phyloP scores from a whole-genome alignment of 192 early-diverging fungal species.

The Backusella westeae region DNA sequence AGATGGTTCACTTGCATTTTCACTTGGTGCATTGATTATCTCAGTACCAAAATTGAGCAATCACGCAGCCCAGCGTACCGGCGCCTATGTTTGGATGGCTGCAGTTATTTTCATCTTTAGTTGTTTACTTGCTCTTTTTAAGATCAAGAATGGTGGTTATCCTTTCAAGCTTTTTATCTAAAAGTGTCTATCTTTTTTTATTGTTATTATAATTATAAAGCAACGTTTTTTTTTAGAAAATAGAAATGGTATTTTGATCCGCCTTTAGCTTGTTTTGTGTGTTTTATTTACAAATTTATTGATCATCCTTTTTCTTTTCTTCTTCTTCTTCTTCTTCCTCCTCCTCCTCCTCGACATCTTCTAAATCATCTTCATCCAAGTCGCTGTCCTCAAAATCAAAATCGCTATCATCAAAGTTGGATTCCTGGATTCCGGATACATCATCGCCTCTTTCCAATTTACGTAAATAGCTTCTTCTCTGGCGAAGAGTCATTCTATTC shows the following conservation, averaged over 20 bases:
- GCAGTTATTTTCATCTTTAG: slow-evolving; percentile 67
- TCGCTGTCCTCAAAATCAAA: slow-evolving; percentile 47
- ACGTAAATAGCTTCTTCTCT: slow-evolving; percentile 77
- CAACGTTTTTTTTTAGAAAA: not conserved
- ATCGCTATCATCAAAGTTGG: slow-evolving; percentile 44
- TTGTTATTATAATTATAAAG: too few species aligned
- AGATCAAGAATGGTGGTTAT: slow-evolving; percentile 68
- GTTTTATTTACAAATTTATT: slow-evolving; percentile 1
- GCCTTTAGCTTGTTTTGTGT: not conserved
- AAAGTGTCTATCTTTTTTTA: not conserved
- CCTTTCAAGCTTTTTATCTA: slow-evolving; percentile 60
- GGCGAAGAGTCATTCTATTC: slow-evolving; percentile 73
- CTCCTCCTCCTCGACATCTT: not conserved
- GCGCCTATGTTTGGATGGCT: slow-evolving; percentile 53
- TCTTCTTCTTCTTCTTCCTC: not conserved
- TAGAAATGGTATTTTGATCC: not conserved
- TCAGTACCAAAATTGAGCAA: slow-evolving; percentile 54
- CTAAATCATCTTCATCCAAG: slow-evolving; percentile 30
- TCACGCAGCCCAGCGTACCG: slow-evolving; percentile 50
- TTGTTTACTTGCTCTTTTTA: slow-evolving; percentile 63
- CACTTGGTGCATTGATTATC: slow-evolving; percentile 50
- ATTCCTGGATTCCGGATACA: slow-evolving; percentile 44
- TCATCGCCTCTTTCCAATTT: slow-evolving; percentile 80
- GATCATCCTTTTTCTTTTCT: not conserved
- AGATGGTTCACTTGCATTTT: slow-evolving; percentile 61